Percentiles rank a stretch among this genome's conserved stretches.
Evolutionary conservation across 78 protist genomes (phyloP).

Genomic region (Dictyostelium firmibasis): DNA sequence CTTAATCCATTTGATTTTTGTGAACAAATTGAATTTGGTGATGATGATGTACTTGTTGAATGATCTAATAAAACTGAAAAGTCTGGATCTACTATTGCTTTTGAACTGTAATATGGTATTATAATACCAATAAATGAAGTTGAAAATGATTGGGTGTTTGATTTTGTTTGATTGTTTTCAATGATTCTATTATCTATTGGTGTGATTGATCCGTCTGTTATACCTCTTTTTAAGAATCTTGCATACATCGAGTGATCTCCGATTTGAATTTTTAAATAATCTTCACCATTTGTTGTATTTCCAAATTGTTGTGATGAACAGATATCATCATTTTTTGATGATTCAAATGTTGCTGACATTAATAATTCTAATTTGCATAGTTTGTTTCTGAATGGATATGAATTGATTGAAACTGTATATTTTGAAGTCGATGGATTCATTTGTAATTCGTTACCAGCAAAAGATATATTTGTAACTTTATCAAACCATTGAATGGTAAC

Average conservation of each 20-base stretch:
- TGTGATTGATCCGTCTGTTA: not conserved
- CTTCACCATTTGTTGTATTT: not conserved
- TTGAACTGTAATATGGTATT: not conserved
- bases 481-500: not conserved
- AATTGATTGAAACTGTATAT: not conserved
- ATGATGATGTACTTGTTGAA: not conserved
- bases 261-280: not conserved
- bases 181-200: not conserved
- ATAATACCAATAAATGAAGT: not conserved
- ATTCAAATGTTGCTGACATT: not conserved
- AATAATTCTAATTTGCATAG: not conserved
- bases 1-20: not conserved
- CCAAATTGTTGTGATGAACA: not conserved
- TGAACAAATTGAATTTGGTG: not conserved
- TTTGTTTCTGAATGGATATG: not conserved
- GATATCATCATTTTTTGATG: not conserved
- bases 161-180: not conserved
- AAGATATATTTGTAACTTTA: not conserved
- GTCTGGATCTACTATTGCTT: not conserved
- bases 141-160: not conserved
- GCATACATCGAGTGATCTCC: constrained; percentile 8
- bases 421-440: not conserved
- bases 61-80: not conserved
- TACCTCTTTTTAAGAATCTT: not conserved
- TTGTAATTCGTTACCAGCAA: not conserved